Evolutionary conservation across 257 asterid species (phyloP), one percentile per base, ranked within the genome.

Genomic region (Avicennia marina): DNA sequence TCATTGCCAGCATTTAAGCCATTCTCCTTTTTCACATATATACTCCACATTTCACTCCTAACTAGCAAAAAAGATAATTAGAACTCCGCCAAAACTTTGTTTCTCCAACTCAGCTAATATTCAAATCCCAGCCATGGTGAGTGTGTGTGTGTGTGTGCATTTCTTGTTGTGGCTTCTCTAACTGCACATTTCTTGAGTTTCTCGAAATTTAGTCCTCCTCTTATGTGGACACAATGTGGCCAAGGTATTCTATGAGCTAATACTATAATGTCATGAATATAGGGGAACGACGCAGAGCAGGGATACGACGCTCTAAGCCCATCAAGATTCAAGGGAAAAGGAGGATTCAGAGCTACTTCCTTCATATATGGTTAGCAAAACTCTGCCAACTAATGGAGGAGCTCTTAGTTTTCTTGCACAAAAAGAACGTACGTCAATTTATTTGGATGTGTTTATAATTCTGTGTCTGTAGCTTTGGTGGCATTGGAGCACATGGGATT

Each of bases 311-410:
- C 48, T 25, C 18, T 25, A 22, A 65, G 17, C 63, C 44, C 72
- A 19, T 39, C 63, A 12, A 40, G 58, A 19, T 44, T 26, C 56
- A 68, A 62, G 15, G 58, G 71, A 46, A 89, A 69, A 65, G 97
- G 97, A 1, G 97, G 95, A 40, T 83, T 81, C 68, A 73, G 25
- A 62, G 95, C 97, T 17, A 61, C 93, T 46, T 56, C 75, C 17
- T 89, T 89, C 71, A 41, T 89, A 11, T 89, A 72, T 27, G 94
- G 97, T 89, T 57, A 66, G 18, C 2, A 29, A 1, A 15, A 32
- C 9, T 16, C 8, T 29, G 8, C 16, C 15, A 17, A n/a, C 12
- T 42, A 1, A 5, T 55, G 21, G 8, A 8, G 7, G 22, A 11
- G 42, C 31, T 20, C 11, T 6, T 4, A 19, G 1, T 63, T 43